These are phyloP conservation scores for Umbelopsis isabellina DNA, from an alignment of 192 early-diverging fungal species.

Conservation along the genomic window DNA sequence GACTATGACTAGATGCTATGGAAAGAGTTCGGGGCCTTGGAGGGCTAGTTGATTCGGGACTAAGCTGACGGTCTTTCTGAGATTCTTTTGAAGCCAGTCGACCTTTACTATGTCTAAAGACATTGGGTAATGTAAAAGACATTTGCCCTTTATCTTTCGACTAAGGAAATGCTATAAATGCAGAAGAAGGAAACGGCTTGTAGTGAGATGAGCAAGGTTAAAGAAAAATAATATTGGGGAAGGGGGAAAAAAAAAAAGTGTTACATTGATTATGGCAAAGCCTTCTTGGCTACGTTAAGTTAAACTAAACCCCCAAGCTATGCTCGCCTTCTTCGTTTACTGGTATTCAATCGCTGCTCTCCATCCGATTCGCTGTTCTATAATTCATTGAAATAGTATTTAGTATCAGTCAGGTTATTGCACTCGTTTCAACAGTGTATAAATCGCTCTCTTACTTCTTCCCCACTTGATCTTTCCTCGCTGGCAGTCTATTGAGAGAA, in stretches of 20 bases:
- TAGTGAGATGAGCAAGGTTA: neutral
- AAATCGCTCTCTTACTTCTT: neutral
- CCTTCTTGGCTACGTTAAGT: neutral
- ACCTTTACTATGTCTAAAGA: slow-evolving; percentile 10
- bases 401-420: too few relatives aligned
- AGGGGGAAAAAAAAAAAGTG: neutral
- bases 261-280: neutral
- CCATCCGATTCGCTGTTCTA: neutral
- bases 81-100: neutral
- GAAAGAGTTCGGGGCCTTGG: slow-evolving; percentile 23
- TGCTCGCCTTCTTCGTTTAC: neutral
- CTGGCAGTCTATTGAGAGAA: slow-evolving; percentile 10
- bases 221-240: too few relatives aligned
- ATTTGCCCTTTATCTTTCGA: neutral
- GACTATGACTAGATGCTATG: slow-evolving; percentile 13
- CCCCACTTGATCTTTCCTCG: neutral
- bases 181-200: neutral
- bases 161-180: neutral
- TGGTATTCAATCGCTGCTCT: neutral
- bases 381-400: too few relatives aligned
- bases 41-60: slow-evolving; percentile 22
- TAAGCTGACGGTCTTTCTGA: neutral
- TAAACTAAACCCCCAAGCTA: neutral
- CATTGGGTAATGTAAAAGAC: slow-evolving; percentile 21
- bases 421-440: too few relatives aligned